These are phyloP conservation scores for Podosphaera leucotricha DNA, from an alignment of 2,329 filamentous ascomycete genomes.

Conservation along the genomic window DNA sequence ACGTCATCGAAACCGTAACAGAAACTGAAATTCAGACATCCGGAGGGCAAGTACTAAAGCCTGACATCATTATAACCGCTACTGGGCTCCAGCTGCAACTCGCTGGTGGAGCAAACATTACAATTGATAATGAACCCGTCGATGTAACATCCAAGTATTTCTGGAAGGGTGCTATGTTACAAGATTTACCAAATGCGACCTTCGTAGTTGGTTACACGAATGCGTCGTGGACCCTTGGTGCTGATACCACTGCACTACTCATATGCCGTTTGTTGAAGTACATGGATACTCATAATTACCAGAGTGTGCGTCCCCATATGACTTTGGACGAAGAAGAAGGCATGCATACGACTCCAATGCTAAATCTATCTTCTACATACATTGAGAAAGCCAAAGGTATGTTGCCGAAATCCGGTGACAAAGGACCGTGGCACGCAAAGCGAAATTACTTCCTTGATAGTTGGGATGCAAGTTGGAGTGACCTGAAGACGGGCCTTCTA, in stretches of 20 bases:
- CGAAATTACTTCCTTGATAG: conserved; percentile 14
- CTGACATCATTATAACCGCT: conserved; percentile 46
- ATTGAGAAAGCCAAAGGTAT: conserved; percentile 8
- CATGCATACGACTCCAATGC: conserved; percentile 3
- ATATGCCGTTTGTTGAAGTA: conserved; percentile 13
- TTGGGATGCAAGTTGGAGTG: conserved; percentile 12
- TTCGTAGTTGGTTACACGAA: conserved; percentile 42
- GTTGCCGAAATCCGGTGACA: conserved; percentile 9
- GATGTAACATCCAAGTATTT: conserved; percentile 26
- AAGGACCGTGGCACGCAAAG: conserved; percentile 11
- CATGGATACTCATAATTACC: conserved; percentile 7
- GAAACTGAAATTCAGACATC: conserved; percentile 20
- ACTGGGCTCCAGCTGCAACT: conserved; percentile 40
- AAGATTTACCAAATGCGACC: conserved; percentile 38
- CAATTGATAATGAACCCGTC: conserved; percentile 29
- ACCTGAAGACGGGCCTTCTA: conserved; percentile 9
- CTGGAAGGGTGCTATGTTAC: conserved; percentile 43
- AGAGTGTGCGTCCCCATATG: conserved; percentile 6
- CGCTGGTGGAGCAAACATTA: conserved; percentile 26
- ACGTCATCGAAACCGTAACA: conserved; percentile 27
- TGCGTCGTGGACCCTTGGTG: conserved; percentile 42
- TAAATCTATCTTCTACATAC: conserved; percentile 12
- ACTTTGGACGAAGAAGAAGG: conserved; percentile 2
- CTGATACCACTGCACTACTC: conserved; percentile 19
- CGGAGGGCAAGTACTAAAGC: conserved; percentile 20